Base-by-base conservation (phyloP, 1,284 basidiomycete species). In the Puccinia triticina region DNA sequence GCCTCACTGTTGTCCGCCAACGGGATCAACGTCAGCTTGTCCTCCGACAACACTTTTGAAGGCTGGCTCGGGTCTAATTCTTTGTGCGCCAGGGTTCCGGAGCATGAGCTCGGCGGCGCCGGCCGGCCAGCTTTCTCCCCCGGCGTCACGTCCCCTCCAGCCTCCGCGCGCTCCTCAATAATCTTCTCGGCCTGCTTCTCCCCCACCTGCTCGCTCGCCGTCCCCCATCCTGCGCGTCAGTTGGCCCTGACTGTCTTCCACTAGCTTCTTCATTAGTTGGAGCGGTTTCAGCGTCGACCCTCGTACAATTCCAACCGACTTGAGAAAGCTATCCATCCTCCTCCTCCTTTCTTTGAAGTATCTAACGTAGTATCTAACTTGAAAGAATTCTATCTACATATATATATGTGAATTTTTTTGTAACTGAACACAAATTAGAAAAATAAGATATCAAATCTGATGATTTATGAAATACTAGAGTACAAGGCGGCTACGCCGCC, bases 1-100 rank as follows among this genome's bases (percentile, higher is more conserved):
- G 57, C 50, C 5, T 66, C 61, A 10, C 16, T 5, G 23, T 82
- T 64, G 37, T 82, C 80, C 2, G 69, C 55, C 26, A 82, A 26
- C 21, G 79, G 71, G 50, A 82, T 75, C 23, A 59, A n/a, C 23
- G 73, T 21, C 37, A 75, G 37, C 37, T 75, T 55, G 29, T 57
- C 23, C 16, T 61, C 53, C n/a, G 73, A n/a, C 5, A 12, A 46
- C 23, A 37, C 16, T 26, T 34, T 29, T 29, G 21, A 21, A 8
- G 53, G 23, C 21, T 61, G 32, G 12, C 4, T 2, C 21, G 16
- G 21, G 8, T 59, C 26, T n/a, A n/a, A n/a, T 34, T 75, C 40
- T 16, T 75, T 4, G 11, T 71, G n/a, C 3, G 40, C 7, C 23
- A 43, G 64, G 10, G 37, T 37, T 32, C 37, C 37, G 8, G 32